These are phyloP conservation scores for Beauveria australis DNA, from an alignment of 2,329 filamentous ascomycete species.

Conservation along the genomic window DNA sequence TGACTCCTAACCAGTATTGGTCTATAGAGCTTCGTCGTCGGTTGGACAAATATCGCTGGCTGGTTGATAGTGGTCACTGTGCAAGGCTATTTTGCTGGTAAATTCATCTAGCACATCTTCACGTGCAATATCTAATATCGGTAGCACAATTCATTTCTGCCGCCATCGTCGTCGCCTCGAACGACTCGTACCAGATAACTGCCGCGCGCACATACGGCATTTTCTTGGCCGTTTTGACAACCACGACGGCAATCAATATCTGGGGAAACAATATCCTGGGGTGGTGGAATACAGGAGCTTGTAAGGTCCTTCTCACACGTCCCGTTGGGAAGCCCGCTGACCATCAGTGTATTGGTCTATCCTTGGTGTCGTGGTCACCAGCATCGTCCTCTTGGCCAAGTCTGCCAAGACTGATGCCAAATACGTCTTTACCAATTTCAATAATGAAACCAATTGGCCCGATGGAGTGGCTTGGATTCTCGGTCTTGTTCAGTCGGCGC, in stretches of 20 bases:
- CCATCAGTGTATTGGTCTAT: constrained; percentile 33
- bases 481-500: constrained; percentile 32
- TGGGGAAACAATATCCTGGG: constrained; percentile 33
- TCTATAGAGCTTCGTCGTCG: constrained; percentile 33
- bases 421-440: constrained; percentile 36
- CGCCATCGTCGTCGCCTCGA: constrained; percentile 31
- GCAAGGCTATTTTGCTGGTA: constrained; percentile 34
- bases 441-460: constrained; percentile 37
- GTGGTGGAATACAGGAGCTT: constrained; percentile 32
- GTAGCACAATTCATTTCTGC: constrained; percentile 36
- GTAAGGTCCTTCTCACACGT: constrained; percentile 16
- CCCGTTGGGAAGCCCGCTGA: not conserved
- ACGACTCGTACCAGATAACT: constrained; percentile 27
- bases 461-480: constrained; percentile 40
- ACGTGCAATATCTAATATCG: accelerated
- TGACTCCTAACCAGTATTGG: not conserved
- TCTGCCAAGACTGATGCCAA: constrained; percentile 33
- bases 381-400: constrained; percentile 33
- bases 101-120: not conserved
- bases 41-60: constrained; percentile 37
- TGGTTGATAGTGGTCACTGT: constrained; percentile 38
- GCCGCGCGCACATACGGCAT: constrained; percentile 34
- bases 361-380: constrained; percentile 32
- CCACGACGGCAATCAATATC: constrained; percentile 30
- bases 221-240: constrained; percentile 30